Evolutionary conservation across 202 grass and related monocot species (phyloP).

Genomic region (Alloteropsis angusta): DNA sequence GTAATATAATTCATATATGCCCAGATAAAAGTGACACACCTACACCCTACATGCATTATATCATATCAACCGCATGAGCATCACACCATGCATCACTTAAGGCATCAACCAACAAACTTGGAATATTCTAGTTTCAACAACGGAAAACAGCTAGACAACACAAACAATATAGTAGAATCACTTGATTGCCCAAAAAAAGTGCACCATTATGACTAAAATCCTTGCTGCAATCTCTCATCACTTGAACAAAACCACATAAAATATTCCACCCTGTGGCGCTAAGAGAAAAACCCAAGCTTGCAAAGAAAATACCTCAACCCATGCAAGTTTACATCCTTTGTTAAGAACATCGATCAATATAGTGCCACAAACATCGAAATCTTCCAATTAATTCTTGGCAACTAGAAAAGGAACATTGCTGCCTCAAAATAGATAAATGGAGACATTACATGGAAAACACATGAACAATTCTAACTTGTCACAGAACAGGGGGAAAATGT

Average conservation of each 20-base stretch:
- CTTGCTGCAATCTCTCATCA: neutral
- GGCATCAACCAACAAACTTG: neutral
- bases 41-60: neutral
- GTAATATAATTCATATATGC: constrained; percentile 8
- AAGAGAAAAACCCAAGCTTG: neutral
- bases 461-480: neutral
- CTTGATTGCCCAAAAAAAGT: neutral
- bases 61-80: neutral
- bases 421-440: neutral
- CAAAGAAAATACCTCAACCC: neutral
- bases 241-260: neutral
- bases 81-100: neutral
- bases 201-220: neutral
- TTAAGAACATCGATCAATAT: neutral
- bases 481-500: neutral
- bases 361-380: neutral
- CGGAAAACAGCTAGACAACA: neutral
- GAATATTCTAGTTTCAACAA: constrained; percentile 7
- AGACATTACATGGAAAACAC: neutral
- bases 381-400: neutral
- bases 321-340: neutral
- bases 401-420: neutral
- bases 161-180: neutral
- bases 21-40: constrained; percentile 4
- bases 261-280: neutral